phyloP scores from a whole-genome alignment of 495 filamentous ascomycete genomes.

The Ramalina peruviana region DNA sequence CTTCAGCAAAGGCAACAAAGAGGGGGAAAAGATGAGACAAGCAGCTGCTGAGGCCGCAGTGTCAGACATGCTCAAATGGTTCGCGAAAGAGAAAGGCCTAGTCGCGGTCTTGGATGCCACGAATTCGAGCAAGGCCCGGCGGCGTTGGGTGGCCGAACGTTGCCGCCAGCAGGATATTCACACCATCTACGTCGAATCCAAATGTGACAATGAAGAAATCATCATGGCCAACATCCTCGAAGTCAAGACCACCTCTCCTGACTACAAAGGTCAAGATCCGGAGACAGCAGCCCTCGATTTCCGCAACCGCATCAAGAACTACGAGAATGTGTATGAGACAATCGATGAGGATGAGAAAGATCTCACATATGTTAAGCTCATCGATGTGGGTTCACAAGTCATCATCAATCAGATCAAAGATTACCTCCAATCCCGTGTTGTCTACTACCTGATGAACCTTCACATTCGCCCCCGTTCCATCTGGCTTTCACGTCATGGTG shows the following conservation, averaged over 20 bases:
- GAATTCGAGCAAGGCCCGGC: conserved; percentile 79
- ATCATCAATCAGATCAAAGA: conserved; percentile 96
- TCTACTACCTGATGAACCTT: conserved; percentile 96
- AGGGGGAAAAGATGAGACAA: conserved; percentile 77
- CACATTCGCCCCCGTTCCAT: conserved; percentile 96
- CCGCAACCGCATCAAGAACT: conserved; percentile 84
- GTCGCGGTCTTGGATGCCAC: conserved; percentile 93
- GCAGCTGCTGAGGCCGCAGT: conserved; percentile 84
- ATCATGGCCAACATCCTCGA: conserved; percentile 97
- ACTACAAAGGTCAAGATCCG: conserved; percentile 88
- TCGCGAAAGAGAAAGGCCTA: conserved; percentile 50
- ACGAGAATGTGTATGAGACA: conserved; percentile 89
- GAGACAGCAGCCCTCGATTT: conserved; percentile 83
- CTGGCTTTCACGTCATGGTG: conserved; percentile 92
- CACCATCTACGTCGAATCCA: conserved; percentile 87
- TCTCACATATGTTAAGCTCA: conserved; percentile 89
- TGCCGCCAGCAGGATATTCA: conserved; percentile 63
- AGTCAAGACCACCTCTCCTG: conserved; percentile 91
- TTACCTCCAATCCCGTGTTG: conserved; percentile 87
- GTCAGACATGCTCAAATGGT: conserved; percentile 85
- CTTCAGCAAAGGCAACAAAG: conserved; percentile 76
- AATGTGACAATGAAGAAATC: conserved; percentile 85
- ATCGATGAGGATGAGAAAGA: conserved; percentile 75
- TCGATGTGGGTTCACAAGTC: conserved; percentile 87
- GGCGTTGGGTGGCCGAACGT: conserved; percentile 76